A percentile compares a stretch with the other conserved stretches of the same genome.
Evolutionary conservation across 2,329 filamentous ascomycete genomes (phyloP).

Genomic region (Monosporascus sp.): DNA sequence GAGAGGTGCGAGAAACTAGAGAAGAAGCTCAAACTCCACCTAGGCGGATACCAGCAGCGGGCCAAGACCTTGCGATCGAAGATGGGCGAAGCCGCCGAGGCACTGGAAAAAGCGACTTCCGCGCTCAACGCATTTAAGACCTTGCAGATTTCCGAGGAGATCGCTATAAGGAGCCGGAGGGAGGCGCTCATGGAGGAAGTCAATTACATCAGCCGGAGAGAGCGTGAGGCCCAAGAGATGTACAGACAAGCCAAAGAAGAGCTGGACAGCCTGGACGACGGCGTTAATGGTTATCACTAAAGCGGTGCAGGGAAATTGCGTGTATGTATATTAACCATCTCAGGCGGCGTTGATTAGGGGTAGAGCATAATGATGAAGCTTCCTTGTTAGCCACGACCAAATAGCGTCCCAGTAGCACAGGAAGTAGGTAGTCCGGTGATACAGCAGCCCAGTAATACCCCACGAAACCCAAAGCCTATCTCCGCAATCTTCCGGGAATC

Average conservation of each 20-base stretch:
- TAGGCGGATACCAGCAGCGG: constrained; percentile 86
- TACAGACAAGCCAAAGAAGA: constrained; percentile 76
- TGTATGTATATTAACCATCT: not conserved
- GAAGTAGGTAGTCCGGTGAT: too few species aligned
- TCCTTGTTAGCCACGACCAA: not conserved
- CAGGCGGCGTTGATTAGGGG: not conserved
- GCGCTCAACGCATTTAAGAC: constrained; percentile 71
- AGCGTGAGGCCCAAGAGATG: constrained; percentile 84
- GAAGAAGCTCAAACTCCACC: constrained; percentile 82
- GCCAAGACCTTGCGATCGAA: constrained; percentile 76
- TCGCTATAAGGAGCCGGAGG: constrained; percentile 65
- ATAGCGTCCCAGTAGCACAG: not conserved
- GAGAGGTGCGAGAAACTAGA: constrained; percentile 82
- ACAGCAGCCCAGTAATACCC: not conserved
- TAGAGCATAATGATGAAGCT: not conserved
- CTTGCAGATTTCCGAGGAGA: constrained; percentile 73
- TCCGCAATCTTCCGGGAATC: too few species aligned
- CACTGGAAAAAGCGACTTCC: constrained; percentile 65
- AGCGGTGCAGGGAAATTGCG: not conserved
- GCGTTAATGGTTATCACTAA: constrained; percentile 33
- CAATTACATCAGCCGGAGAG: constrained; percentile 68
- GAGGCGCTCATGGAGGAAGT: constrained; percentile 79
- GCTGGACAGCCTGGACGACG: constrained; percentile 52
- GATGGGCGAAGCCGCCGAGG: constrained; percentile 67
- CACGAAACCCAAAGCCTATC: not conserved